Conservation (phyloP, 2,329 filamentous ascomycete genomes). For the Fusarium piperis region DNA sequence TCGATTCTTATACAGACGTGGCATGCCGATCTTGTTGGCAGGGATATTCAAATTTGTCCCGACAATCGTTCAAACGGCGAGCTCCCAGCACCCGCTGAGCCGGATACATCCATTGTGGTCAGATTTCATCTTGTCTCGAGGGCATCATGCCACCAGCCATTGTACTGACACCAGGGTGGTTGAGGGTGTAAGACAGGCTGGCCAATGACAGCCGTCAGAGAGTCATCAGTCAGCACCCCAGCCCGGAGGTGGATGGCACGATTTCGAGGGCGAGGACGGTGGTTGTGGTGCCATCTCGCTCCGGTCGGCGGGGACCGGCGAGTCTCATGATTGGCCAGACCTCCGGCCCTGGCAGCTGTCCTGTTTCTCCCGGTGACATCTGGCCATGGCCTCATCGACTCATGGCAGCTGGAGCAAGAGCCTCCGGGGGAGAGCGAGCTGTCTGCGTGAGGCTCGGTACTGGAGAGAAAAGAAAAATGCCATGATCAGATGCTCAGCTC, state of each 20-base stretch:
- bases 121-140: slow-evolving; percentile 40
- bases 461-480: slow-evolving; percentile 4
- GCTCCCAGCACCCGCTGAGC: slow-evolving; percentile 35
- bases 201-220: slow-evolving; percentile 24
- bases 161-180: slow-evolving; percentile 27
- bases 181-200: not conserved
- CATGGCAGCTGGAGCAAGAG: slow-evolving; percentile 16
- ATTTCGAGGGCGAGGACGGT: slow-evolving; percentile 30
- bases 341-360: slow-evolving; percentile 15
- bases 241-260: slow-evolving; percentile 36
- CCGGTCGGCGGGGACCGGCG: slow-evolving; percentile 40
- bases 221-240: slow-evolving; percentile 36
- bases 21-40: slow-evolving; percentile 21
- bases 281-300: slow-evolving; percentile 41
- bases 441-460: slow-evolving; percentile 3
- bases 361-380: slow-evolving; percentile 42
- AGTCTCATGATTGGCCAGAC: slow-evolving; percentile 35
- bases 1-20: slow-evolving; percentile 39
- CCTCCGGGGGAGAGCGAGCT: slow-evolving; percentile 23
- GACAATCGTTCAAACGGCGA: slow-evolving; percentile 36
- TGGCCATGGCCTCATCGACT: slow-evolving; percentile 34
- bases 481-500: slow-evolving; percentile 31
- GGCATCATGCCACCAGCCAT: slow-evolving; percentile 38
- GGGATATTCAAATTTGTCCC: slow-evolving; percentile 22
- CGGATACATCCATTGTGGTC: slow-evolving; percentile 41